Conservation (phyloP, 768 basidiomycete genomes). For the Lyophyllum shimeji region DNA sequence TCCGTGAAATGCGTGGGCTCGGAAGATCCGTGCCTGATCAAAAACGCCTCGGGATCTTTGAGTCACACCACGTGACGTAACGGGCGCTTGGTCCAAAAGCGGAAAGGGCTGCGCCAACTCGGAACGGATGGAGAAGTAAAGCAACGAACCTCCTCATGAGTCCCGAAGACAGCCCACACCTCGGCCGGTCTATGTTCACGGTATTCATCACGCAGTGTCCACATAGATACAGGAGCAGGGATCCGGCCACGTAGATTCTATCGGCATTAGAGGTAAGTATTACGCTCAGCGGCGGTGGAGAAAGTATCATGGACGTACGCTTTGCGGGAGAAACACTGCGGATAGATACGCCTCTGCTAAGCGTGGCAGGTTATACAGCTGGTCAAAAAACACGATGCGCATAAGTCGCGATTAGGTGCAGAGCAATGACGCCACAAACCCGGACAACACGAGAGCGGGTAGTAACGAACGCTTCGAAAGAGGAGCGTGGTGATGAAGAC, state of each 20-base stretch:
- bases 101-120: not conserved
- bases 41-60: constrained; percentile 2
- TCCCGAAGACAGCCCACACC: constrained; percentile 57
- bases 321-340: constrained; percentile 38
- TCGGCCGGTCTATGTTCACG: constrained; percentile 26
- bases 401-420: constrained; percentile 12
- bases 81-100: not conserved
- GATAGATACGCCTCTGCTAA: constrained; percentile 35
- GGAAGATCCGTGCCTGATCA: constrained; percentile 16
- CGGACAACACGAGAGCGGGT: constrained; percentile 55
- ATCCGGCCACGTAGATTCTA: constrained; percentile 20
- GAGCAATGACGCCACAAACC: constrained; percentile 33
- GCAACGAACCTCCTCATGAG: constrained; percentile 59
- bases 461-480: constrained; percentile 41
- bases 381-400: constrained; percentile 8
- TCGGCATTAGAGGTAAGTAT: constrained; percentile 18
- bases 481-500: constrained; percentile 18
- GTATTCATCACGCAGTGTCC: constrained; percentile 41
- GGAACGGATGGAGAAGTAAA: constrained; percentile 2
- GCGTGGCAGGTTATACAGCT: constrained; percentile 42
- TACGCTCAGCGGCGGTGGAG: constrained; percentile 15
- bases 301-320: constrained; percentile 27
- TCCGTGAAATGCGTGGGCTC: constrained; percentile 33
- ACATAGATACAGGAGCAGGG: constrained; percentile 45
- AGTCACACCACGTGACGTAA: constrained; percentile 27